A percentile compares a stretch with the other conserved stretches of the same genome.
Conservation (phyloP, 2,329 filamentous ascomycete species). For the Penicillium oxalicum region DNA sequence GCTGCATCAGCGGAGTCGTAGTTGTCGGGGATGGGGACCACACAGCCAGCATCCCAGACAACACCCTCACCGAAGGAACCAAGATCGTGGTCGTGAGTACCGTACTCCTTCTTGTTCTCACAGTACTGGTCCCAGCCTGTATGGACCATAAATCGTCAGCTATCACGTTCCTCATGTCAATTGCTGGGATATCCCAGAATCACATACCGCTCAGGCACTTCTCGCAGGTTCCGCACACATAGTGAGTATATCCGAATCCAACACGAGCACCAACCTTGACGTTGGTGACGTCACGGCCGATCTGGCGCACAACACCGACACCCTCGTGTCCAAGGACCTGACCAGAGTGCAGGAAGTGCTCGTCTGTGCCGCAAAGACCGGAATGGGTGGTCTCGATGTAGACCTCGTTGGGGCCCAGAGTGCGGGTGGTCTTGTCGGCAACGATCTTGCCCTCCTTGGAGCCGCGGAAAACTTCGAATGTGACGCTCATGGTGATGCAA, state of each 20-base stretch:
- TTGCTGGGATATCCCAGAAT: neutral
- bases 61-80: conserved; percentile 29
- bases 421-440: conserved; percentile 21
- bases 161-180: neutral
- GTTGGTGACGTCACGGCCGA: conserved; percentile 42
- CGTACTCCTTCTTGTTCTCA: conserved; percentile 29
- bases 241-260: conserved; percentile 33
- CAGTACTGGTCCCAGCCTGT: conserved; percentile 30
- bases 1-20: conserved; percentile 28
- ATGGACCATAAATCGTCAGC: neutral
- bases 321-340: conserved; percentile 50
- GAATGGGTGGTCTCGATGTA: conserved; percentile 25
- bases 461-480: conserved; percentile 25
- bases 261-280: conserved; percentile 43
- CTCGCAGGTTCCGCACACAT: conserved; percentile 31
- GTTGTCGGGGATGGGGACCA: conserved; percentile 34
- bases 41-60: conserved; percentile 32
- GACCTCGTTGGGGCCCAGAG: conserved; percentile 18
- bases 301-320: conserved; percentile 46
- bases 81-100: conserved; percentile 26
- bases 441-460: conserved; percentile 22
- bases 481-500: conserved; percentile 18
- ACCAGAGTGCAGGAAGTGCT: conserved; percentile 20
- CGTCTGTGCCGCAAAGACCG: conserved; percentile 24
- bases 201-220: conserved; percentile 27